phyloP scores from a whole-genome alignment of 2,329 filamentous ascomycete species.

The Penicillium rolfsii region DNA sequence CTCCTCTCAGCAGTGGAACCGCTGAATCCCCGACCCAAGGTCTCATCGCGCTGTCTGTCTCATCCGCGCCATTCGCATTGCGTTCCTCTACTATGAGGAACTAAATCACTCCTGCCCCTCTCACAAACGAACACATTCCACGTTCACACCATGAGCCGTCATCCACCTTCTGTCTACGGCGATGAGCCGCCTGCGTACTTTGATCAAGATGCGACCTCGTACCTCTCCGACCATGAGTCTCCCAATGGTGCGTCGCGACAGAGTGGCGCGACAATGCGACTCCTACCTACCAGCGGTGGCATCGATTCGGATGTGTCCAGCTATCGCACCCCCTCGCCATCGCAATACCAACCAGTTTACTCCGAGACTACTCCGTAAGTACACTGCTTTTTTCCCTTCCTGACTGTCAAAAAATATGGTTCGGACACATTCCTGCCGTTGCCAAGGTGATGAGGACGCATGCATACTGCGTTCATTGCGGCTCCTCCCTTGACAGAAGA shows the following conservation, averaged over 20 bases:
- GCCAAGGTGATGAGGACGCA: conserved; percentile 27
- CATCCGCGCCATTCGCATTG: not conserved
- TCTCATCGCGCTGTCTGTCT: conserved; percentile 9
- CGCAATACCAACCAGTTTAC: conserved; percentile 33
- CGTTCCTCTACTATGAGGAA: conserved; percentile 23
- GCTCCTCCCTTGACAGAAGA: conserved; percentile 18
- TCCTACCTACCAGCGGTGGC: conserved; percentile 47
- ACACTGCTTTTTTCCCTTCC: conserved; percentile 16
- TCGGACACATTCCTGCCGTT: conserved; percentile 29
- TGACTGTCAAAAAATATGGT: conserved; percentile 5
- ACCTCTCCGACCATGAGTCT: conserved; percentile 37
- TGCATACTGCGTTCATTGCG: conserved; percentile 5
- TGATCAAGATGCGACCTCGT: conserved; percentile 36
- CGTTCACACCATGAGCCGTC: conserved; percentile 31
- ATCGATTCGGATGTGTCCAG: conserved; percentile 39
- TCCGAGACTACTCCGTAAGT: conserved; percentile 45
- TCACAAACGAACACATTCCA: conserved; percentile 22
- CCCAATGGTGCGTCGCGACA: conserved; percentile 31
- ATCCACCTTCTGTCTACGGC: conserved; percentile 41
- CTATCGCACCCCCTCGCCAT: conserved; percentile 32
- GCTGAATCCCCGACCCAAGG: not conserved
- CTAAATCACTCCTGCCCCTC: conserved; percentile 14
- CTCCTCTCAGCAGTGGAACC: conserved; percentile 13
- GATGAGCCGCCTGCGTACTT: conserved; percentile 50
- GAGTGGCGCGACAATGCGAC: conserved; percentile 49